Conservation (phyloP, 371 early-diverging fungal species). For the Mucor irregularis region DNA sequence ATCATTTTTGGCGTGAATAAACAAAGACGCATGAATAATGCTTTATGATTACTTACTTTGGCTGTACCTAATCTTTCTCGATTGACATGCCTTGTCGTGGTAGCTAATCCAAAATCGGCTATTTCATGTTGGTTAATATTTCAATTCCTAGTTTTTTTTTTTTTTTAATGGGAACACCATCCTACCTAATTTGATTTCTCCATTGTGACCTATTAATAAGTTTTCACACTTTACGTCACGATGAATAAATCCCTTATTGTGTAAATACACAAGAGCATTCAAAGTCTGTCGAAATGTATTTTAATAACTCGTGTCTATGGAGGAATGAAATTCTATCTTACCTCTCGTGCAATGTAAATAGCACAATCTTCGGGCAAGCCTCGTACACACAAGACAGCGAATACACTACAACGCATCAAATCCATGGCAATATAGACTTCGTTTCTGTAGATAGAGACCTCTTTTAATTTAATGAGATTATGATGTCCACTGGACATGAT, state of each 20-base stretch:
- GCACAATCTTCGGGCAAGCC: constrained; percentile 47
- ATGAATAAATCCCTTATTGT: constrained; percentile 47
- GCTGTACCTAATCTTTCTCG: constrained; percentile 49
- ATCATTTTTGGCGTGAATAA: neutral
- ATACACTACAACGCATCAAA: constrained; percentile 49
- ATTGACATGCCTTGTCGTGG: constrained; percentile 36
- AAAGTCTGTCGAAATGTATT: too few species aligned
- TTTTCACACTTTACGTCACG: constrained; percentile 57
- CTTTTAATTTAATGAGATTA: constrained; percentile 44
- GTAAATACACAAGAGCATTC: constrained; percentile 43
- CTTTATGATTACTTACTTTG: constrained; percentile 21
- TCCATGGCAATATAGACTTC: constrained; percentile 57
- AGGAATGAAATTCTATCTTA: too few species aligned
- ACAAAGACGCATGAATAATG: neutral
- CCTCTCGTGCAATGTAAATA: constrained; percentile 41
- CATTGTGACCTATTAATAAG: constrained; percentile 39
- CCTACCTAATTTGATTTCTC: constrained; percentile 46
- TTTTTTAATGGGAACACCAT: neutral
- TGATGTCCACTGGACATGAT: constrained; percentile 49
- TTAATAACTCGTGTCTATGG: too few species aligned
- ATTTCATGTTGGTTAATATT: too few species aligned
- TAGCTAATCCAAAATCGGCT: constrained; percentile 55
- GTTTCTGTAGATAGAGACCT: constrained; percentile 35
- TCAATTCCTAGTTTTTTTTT: neutral
- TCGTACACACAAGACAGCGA: constrained; percentile 43